Base-by-base conservation (phyloP, 2,329 filamentous ascomycete species). In the Aaosphaeria arxii region DNA sequence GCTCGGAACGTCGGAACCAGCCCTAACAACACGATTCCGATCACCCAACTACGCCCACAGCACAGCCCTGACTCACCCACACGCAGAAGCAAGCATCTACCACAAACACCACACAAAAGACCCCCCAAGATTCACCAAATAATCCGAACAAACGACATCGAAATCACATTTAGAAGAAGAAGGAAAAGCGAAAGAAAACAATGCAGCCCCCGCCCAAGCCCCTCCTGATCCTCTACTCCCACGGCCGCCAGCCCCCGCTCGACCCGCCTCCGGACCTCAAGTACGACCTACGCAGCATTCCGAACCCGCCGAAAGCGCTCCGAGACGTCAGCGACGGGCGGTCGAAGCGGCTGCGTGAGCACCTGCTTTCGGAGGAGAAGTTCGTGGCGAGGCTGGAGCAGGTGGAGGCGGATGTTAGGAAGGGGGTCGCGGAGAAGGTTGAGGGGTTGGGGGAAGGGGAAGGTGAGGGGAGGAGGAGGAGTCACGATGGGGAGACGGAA, bases 241-340 rank as follows among this genome's bases (percentile, higher is more conserved):
- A 57, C 31, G 53, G 46, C 7, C 48, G 52, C 5, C 48, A 36
- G 29, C 55, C 55, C 5, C 56, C 55, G 1, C 46, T 58, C 6
- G 30, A 55, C 29, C 55, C 54, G 9, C 32, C 52, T 11, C 54
- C 54, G 30, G 49, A 53, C 30, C 48, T 58, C 31, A 58, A 53
- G 44, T 56, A 56, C 31, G 52, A 58, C 35, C 44, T 58, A 7
- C 47, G 56, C 28, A 53, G 38, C 28, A 53, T 54, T 28, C 50
- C 56, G 4, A 54, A 57, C 30, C 56, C 54, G 13, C 52, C 56
- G 6, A 56, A 57, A 43, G 45, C 40, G 11, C 44, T 53, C 7
- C 40, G 52, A 6, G 50, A 49, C 32, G 47, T 51, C 7, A 51
- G 49, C 36, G 54, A 54, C 39, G 54, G 54, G 7, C 47, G 53